A percentile compares a stretch with the other conserved stretches of the same genome.
phyloP scores from a whole-genome alignment of 129 eudicot species.

The Pseudognaphalium luteoalbum region DNA sequence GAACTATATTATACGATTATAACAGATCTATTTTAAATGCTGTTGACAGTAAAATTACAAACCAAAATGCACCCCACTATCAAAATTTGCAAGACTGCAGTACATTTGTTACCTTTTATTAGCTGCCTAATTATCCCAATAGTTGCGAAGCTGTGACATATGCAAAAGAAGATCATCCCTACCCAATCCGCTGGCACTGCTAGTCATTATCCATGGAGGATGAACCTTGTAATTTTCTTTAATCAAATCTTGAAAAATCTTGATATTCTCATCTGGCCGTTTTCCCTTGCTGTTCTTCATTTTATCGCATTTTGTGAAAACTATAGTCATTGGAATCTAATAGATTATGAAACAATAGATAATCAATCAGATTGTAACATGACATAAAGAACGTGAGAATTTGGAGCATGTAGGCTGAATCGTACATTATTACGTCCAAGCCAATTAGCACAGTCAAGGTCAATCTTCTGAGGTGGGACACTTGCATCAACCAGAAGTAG shows the following conservation, averaged over 20 bases:
- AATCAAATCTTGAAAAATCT: conserved; percentile 64
- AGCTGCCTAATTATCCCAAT: conserved; percentile 59
- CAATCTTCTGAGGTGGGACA: conserved; percentile 93
- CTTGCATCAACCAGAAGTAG: conserved; percentile 86
- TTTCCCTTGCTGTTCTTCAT: conserved; percentile 66
- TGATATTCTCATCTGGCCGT: conserved; percentile 83
- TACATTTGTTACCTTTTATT: not conserved
- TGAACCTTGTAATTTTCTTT: conserved; percentile 56
- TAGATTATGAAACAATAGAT: conserved; percentile 1
- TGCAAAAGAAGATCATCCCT: conserved; percentile 92
- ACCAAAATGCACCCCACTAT: not conserved
- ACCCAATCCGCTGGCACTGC: conserved; percentile 89
- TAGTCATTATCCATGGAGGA: conserved; percentile 99
- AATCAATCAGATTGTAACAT: not conserved
- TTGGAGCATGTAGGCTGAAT: not conserved
- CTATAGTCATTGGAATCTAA: conserved; percentile 88
- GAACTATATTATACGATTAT: not conserved
- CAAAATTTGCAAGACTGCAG: not conserved
- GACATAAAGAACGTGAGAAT: not conserved
- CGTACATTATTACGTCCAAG: conserved; percentile 80
- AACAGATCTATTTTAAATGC: too few relatives aligned
- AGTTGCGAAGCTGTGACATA: conserved; percentile 92
- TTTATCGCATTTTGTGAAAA: conserved; percentile 94
- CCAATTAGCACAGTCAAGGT: conserved; percentile 94
- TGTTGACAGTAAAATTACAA: not conserved